Base-by-base conservation (phyloP, 176 grass and related monocot species). In the Elaeis guineensis region DNA sequence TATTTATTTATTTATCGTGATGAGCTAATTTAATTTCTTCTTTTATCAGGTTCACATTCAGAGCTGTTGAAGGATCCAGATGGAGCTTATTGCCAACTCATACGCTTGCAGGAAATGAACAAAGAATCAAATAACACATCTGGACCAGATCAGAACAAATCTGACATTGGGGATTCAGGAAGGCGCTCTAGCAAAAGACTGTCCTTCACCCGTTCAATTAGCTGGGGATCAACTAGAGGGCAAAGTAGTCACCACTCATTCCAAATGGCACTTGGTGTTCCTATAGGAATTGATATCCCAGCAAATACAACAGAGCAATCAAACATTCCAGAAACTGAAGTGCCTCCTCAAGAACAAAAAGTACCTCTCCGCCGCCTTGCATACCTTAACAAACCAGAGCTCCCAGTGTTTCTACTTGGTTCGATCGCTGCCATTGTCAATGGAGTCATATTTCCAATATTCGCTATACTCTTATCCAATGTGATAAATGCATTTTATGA, bases 401-500 rank as follows among this genome's bases (percentile, higher is more conserved):
- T 95, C 5, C 82, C 69, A 2, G 79, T 85, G 55, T 82, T 95
- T 25, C 69, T 95, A 50, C 59, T 89, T 28, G 90, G 90, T 75
- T 95, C 80, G 25, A 61, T 95, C 72, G 85, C 85, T 3, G 74
- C 90, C 1, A 65, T 86, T 17, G 66, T 85, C 64, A 82, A 79
- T 25, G 90, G 90, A 58, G 77, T 85, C 49, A 87, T 95, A 69
- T 83, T 95, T 21, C 90, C 90, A 8, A 76, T 95, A 21, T 95
- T 83, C 63, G 79, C 82, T 1, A 69, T 95, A 58, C 74, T 95
- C 26, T 64, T 95, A 18, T 89, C 90, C 14, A 89, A 86, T 75
- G 90, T 86, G 25, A 95, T 95, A 49, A 79, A 84, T 69, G 77
- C 90, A 65, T 89, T 95, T 76, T 95, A 89, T 3, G 53, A 89